Conservation (phyloP, 306 rosid genomes). For the Fagus sylvatica region DNA sequence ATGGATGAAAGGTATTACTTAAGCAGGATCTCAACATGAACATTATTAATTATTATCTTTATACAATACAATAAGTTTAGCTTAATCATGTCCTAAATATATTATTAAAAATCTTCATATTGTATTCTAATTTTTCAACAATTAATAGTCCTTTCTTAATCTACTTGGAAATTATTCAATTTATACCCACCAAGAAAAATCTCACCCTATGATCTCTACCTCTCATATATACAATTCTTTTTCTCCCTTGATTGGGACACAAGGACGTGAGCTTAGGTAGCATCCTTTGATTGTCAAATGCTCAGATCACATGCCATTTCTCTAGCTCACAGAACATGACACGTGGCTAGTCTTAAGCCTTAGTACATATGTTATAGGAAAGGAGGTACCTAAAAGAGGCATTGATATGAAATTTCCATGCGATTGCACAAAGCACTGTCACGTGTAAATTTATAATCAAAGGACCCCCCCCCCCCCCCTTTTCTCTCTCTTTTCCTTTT, state of each 20-base stretch:
- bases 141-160: not conserved
- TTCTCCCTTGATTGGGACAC: conserved; percentile 45
- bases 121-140: not conserved
- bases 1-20: not conserved
- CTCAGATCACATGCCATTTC: conserved; percentile 75
- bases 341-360: conserved; percentile 49
- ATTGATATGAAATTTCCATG: conserved; percentile 47
- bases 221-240: conserved; percentile 1
- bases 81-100: conserved; percentile 20
- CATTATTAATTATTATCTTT: not conserved
- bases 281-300: conserved; percentile 28
- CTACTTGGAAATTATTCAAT: conserved; percentile 8
- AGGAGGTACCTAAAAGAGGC: conserved; percentile 36
- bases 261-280: conserved; percentile 45
- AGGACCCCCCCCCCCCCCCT: conserved; percentile 30
- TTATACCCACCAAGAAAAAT: conserved; percentile 17
- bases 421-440: conserved; percentile 52
- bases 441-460: conserved; percentile 47
- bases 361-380: conserved; percentile 29
- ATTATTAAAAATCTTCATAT: conserved; percentile 24
- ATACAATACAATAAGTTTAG: not conserved
- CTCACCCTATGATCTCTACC: not conserved
- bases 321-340: conserved; percentile 59
- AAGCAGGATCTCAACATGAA: conserved; percentile 31
- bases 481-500: conserved; percentile 2